A percentile compares a stretch with the other conserved stretches of the same genome.
phyloP scores from a whole-genome alignment of 768 basidiomycete species.

The Brasilioporus rufonigricans region DNA sequence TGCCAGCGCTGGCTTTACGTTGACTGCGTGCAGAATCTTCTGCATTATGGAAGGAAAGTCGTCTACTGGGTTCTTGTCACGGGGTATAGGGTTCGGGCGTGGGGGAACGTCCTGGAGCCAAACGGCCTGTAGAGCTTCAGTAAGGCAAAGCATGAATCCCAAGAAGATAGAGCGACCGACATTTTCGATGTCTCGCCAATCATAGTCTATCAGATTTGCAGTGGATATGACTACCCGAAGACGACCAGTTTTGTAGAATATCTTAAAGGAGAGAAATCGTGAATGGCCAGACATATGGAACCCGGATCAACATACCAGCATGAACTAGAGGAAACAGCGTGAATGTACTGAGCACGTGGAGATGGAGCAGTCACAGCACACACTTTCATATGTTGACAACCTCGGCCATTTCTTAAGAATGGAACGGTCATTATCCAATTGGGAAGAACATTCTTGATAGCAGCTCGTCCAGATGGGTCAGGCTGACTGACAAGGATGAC shows the following conservation, averaged over 20 bases:
- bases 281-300: not conserved
- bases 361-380: not conserved
- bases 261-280: constrained; percentile 36
- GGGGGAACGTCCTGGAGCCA: constrained; percentile 86
- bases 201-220: constrained; percentile 81
- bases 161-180: constrained; percentile 40
- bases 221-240: constrained; percentile 80
- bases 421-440: constrained; percentile 77
- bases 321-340: constrained; percentile 49
- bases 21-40: constrained; percentile 53
- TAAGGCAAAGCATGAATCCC: not conserved
- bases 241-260: constrained; percentile 83
- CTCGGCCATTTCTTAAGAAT: constrained; percentile 54
- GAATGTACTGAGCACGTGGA: not conserved
- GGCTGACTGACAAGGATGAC: constrained; percentile 77
- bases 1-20: constrained; percentile 60
- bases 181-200: constrained; percentile 90
- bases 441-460: constrained; percentile 62
- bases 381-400: constrained; percentile 83
- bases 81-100: constrained; percentile 36
- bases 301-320: constrained; percentile 48
- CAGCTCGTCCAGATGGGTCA: constrained; percentile 50
- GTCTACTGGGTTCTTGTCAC: constrained; percentile 31
- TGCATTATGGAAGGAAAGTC: constrained; percentile 62
- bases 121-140: constrained; percentile 49